These are phyloP conservation scores for Nicotiana tomentosiformis DNA, from an alignment of 257 asterid genomes.

Conservation along the genomic window DNA sequence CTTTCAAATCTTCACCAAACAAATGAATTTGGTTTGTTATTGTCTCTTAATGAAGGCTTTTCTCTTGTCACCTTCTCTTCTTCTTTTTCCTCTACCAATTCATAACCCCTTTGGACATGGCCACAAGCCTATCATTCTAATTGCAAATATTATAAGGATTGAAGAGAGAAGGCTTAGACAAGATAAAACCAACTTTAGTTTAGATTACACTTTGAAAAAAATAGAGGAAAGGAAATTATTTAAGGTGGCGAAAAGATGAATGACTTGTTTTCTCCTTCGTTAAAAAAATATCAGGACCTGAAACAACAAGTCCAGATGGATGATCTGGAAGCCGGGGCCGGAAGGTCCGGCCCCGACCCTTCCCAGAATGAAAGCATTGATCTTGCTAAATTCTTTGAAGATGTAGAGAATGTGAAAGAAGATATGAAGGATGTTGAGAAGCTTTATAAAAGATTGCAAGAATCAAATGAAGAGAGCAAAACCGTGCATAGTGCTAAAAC, in stretches of 20 bases:
- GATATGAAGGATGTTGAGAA: constrained; percentile 31
- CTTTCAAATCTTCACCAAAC: not conserved
- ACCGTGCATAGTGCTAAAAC: constrained; percentile 32
- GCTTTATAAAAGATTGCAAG: constrained; percentile 23
- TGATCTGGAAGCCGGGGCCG: constrained; percentile 21
- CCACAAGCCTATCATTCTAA: not conserved
- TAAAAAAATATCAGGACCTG: constrained; percentile 31
- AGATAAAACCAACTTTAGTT: not conserved
- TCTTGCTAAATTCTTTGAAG: constrained; percentile 28
- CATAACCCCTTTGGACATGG: not conserved
- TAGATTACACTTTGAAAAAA: no score
- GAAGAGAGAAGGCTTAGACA: constrained; percentile 22
- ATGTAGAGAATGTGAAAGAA: constrained; percentile 32
- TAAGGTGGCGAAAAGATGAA: constrained; percentile 22
- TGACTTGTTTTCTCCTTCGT: constrained; percentile 33
- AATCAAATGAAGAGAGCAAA: constrained; percentile 33
- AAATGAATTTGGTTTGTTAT: constrained; percentile 1
- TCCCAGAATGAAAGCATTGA: constrained; percentile 7
- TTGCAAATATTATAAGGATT: not conserved
- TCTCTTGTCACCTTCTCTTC: constrained; percentile 17
- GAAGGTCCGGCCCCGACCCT: not conserved
- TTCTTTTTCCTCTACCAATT: constrained; percentile 17
- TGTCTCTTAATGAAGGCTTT: constrained; percentile 16
- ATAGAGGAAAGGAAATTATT: no score
- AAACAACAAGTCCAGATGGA: constrained; percentile 28